A percentile compares a stretch with the other conserved stretches of the same genome.
phyloP scores from a whole-genome alignment of 2,329 filamentous ascomycete genomes.

The Lasiodiplodia hormozganensis region DNA sequence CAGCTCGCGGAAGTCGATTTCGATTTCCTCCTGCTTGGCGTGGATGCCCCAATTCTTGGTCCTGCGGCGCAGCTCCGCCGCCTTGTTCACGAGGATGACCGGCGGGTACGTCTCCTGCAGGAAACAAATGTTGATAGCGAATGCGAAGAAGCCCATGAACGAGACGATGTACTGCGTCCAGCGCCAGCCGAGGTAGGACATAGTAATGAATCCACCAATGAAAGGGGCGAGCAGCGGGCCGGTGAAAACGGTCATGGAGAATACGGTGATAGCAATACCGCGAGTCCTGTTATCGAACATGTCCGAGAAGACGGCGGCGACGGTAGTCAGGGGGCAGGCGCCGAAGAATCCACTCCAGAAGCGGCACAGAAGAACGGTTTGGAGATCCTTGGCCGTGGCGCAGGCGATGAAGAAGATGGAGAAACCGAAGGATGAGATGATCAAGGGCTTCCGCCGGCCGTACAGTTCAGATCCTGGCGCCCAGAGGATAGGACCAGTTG shows the following conservation, averaged over 20 bases:
- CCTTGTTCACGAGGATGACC: conserved; percentile 63
- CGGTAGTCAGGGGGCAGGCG: conserved; percentile 60
- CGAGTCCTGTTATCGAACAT: conserved; percentile 59
- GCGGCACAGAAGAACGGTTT: conserved; percentile 60
- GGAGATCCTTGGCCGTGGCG: conserved; percentile 58
- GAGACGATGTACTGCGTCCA: conserved; percentile 55
- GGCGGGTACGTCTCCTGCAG: conserved; percentile 66
- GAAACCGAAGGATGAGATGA: conserved; percentile 59
- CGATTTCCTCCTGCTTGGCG: conserved; percentile 63
- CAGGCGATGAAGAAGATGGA: conserved; percentile 58
- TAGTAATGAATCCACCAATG: conserved; percentile 62
- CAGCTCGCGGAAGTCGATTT: conserved; percentile 58
- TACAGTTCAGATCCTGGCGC: conserved; percentile 61
- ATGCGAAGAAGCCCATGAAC: conserved; percentile 63
- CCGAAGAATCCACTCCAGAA: conserved; percentile 63
- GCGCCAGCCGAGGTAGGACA: conserved; percentile 59
- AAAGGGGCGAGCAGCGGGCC: conserved; percentile 62
- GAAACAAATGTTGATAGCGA: conserved; percentile 59
- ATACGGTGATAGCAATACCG: conserved; percentile 56
- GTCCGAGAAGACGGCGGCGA: conserved; percentile 63
- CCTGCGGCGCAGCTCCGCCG: conserved; percentile 59
- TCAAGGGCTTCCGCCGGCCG: conserved; percentile 57
- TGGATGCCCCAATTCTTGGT: conserved; percentile 69
- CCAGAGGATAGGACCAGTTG: conserved; percentile 52
- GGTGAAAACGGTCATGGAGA: conserved; percentile 60